phyloP scores from a whole-genome alignment of 2,329 filamentous ascomycete species.

The Fusarium coffeatum region DNA sequence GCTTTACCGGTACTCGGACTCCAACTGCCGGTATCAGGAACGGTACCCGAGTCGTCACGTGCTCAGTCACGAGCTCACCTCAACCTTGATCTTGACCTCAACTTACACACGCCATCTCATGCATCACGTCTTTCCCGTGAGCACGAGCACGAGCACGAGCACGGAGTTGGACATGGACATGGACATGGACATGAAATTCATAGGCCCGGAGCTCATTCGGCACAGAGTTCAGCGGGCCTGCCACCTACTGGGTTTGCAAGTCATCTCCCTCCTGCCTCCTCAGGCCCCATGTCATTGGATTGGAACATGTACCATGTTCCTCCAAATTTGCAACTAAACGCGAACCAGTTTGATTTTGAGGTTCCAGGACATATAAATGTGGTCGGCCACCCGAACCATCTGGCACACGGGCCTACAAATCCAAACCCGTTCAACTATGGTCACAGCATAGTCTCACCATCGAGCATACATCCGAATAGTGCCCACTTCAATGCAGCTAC shows the following conservation, averaged over 20 bases:
- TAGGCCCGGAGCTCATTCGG: constrained; percentile 24
- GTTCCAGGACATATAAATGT: constrained; percentile 35
- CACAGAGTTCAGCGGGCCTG: constrained; percentile 28
- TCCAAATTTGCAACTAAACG: constrained; percentile 29
- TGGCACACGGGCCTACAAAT: constrained; percentile 33
- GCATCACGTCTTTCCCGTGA: constrained; percentile 17
- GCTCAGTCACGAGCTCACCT: constrained; percentile 37
- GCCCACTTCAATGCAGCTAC: constrained; percentile 32
- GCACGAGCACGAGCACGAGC: constrained; percentile 8
- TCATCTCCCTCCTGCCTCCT: constrained; percentile 27
- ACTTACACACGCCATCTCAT: constrained; percentile 39
- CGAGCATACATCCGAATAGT: constrained; percentile 39
- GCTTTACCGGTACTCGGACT: constrained; percentile 34
- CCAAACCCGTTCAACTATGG: constrained; percentile 35
- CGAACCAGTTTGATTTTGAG: constrained; percentile 41
- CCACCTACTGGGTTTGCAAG: constrained; percentile 26
- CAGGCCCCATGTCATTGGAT: constrained; percentile 38
- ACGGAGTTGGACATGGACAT: too few relatives aligned
- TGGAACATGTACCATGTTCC: constrained; percentile 42
- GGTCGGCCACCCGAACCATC: constrained; percentile 35
- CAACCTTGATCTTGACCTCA: constrained; percentile 34
- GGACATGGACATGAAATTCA: constrained; percentile 5
- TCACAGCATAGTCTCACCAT: constrained; percentile 40
- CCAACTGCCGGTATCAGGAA: constrained; percentile 28
- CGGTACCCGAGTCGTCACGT: constrained; percentile 34